A percentile compares a stretch with the other conserved stretches of the same genome.
Conservation (phyloP, 306 rosid genomes). For the Casuarina equisetifolia region DNA sequence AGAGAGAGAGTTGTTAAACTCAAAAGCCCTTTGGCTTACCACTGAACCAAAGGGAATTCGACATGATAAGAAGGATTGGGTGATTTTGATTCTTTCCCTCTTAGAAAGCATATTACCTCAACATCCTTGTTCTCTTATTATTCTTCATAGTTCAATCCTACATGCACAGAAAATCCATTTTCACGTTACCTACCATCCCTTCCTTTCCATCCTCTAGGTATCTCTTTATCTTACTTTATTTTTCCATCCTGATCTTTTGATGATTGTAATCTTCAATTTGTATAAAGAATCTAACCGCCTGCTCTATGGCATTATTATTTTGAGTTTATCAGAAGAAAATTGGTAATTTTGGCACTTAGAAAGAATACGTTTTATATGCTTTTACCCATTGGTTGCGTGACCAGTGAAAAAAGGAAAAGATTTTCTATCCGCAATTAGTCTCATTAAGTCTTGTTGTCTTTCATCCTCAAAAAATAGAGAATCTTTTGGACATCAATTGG, state of each 20-base stretch:
- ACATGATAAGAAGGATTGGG: slow-evolving; percentile 38
- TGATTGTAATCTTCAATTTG: too few species aligned
- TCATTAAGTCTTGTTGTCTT: background rate
- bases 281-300: too few species aligned
- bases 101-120: slow-evolving; percentile 27
- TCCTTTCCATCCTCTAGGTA: background rate
- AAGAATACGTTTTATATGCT: background rate
- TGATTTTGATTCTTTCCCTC: slow-evolving; percentile 51
- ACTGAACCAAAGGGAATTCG: background rate
- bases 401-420: too few species aligned
- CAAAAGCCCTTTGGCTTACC: too few species aligned
- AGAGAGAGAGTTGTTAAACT: too few species aligned
- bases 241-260: too few species aligned
- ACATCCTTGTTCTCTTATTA: slow-evolving; percentile 39
- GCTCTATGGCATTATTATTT: too few species aligned
- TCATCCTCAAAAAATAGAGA: background rate
- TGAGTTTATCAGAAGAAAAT: background rate
- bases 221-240: background rate
- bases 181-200: background rate
- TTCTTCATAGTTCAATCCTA: slow-evolving; percentile 27
- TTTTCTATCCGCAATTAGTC: background rate
- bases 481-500: background rate
- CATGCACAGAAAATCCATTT: background rate
- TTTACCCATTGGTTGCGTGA: background rate
- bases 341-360: background rate